Conservation (phyloP, 2,329 filamentous ascomycete genomes). For the Paracoccidioides brasiliensis region DNA sequence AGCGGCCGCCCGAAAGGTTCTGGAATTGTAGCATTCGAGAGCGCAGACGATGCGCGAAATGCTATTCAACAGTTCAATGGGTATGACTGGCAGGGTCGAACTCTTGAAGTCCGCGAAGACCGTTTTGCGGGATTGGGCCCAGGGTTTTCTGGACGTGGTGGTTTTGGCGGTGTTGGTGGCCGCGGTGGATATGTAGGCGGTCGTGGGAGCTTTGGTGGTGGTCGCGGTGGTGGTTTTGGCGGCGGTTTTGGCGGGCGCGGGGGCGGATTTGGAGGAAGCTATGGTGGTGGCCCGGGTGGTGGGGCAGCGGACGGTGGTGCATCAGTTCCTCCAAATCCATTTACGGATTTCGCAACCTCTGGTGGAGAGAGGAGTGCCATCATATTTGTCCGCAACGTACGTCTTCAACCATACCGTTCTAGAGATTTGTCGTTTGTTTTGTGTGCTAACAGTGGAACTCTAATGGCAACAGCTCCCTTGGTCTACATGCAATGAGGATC, state of each 20-base stretch:
- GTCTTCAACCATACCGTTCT: slow-evolving; percentile 26
- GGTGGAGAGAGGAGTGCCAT: slow-evolving; percentile 69
- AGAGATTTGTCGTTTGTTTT: not conserved
- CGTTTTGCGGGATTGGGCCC: slow-evolving; percentile 55
- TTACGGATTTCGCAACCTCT: slow-evolving; percentile 82
- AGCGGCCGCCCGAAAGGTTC: slow-evolving; percentile 93
- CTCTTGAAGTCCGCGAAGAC: slow-evolving; percentile 90
- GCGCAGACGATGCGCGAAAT: slow-evolving; percentile 82
- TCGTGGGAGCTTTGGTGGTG: slow-evolving; percentile 39
- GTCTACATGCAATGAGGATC: slow-evolving; percentile 97
- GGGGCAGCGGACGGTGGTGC: slow-evolving; percentile 25
- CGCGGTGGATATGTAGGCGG: slow-evolving; percentile 46
- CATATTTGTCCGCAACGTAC: slow-evolving; percentile 95
- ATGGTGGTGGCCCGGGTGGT: slow-evolving; percentile 29
- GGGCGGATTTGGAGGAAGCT: slow-evolving; percentile 36
- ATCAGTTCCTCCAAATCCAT: slow-evolving; percentile 60
- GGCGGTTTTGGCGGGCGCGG: slow-evolving; percentile 37
- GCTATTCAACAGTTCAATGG: slow-evolving; percentile 97
- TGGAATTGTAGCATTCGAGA: slow-evolving; percentile 93
- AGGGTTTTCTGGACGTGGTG: slow-evolving; percentile 30
- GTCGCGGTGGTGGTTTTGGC: slow-evolving; percentile 47
- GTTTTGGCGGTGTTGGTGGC: slow-evolving; percentile 28
- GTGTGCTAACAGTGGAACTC: slow-evolving; percentile 11
- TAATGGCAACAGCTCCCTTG: slow-evolving; percentile 60
- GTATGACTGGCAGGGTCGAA: slow-evolving; percentile 93